Base-by-base conservation (phyloP, 2,329 filamentous ascomycete genomes). In the Dryadomyces quercivorus region DNA sequence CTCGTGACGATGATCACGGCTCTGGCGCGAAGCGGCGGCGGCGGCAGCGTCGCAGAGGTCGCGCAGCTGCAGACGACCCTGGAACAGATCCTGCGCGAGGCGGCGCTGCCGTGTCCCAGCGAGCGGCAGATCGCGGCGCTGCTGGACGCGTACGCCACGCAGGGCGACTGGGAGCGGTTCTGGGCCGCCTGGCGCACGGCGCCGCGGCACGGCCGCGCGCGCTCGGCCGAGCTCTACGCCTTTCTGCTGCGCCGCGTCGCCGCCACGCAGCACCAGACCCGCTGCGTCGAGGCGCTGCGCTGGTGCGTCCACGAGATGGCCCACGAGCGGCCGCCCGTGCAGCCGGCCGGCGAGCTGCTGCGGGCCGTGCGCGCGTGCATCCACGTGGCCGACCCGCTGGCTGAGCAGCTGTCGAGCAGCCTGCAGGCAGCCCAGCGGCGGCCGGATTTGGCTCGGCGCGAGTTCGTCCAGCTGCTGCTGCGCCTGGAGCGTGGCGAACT, bases 181-280 rank as follows among this genome's bases (percentile, higher is more conserved):
- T 85, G 80, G 81, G 71, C 78, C 20, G 63, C 74, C 10, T 87
- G 84, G 73, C 74, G 75, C 54, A 71, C 74, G 55, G 73, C 79
- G 4, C 67, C 81, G 15, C 70, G 75, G 44, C 74, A 75, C 59
- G 66, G 72, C 43, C 63, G 66, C 9, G 61, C 70, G 1, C 77
- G 83, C 20, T 74, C 76, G 0, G 62, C 69, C n/a, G 63, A 64
- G 16, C 70, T 84, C 59, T 88, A 87, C 62, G 65, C 68, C 3
- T 67, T 75, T 38, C 67, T 82, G 26, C 84, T 80, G 62, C 59
- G 64, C 15, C 63, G 70, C 31, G 71, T 82, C 53, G 73, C 75
- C 1, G 63, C 68, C 5, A 72, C 73, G 0, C 61, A 65, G 0
- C 68, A 77, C 58, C 66, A 72, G 55, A 61, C 55, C 50, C 64